Base-by-base conservation (phyloP, 1,284 basidiomycete species). In the Mycocalia duriaeana region DNA sequence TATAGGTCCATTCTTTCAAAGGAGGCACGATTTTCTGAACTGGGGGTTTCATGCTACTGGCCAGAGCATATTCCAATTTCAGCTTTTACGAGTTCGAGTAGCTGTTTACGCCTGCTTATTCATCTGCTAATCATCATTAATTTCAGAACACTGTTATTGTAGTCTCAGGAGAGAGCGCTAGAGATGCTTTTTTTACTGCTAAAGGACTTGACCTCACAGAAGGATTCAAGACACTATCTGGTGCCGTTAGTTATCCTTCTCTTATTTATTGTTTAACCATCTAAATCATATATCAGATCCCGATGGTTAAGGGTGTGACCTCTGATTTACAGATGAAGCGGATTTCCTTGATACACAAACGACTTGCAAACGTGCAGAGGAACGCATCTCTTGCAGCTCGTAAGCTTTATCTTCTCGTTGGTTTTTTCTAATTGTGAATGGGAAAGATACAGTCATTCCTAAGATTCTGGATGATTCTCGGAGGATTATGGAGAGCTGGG, bases 301-400 rank as follows among this genome's bases (percentile, higher is more conserved):
- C 83, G 52, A 80, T 84, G 73, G 73, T 88, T 50, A 76, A 72
- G 54, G 85, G 85, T 34, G 77, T 88, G 38, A 87, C 85, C 16
- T 80, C 82, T 50, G 75, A 82, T 60, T 71, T 87, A 25, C 76
- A 82, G 55, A 71, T 72, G 45, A 72, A 73, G 49, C 67, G 76
- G 52, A 74, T 87, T 56, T 65, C 77, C 18, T 67, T 76, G 53
- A 87, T 88, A 47, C 81, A 87, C 64, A 85, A 79, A 61, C 81
- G 85, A 50, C 73, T 88, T 35, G 70, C 72, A 16, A 68, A 72
- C 25, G 70, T 78, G 25, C 85, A 88, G 61, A 75, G 70, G 54
- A 77, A 80, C 51, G 76, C 77, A 34, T 71, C 76, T 39, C 68
- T 88, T 36, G 70, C 67, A 50, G 68, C 73, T 51, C 67, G 85